Evolutionary conservation across 2,329 filamentous ascomycete genomes (phyloP), one percentile per base, ranked within the genome.

Genomic region (Pezicula radicicola): DNA sequence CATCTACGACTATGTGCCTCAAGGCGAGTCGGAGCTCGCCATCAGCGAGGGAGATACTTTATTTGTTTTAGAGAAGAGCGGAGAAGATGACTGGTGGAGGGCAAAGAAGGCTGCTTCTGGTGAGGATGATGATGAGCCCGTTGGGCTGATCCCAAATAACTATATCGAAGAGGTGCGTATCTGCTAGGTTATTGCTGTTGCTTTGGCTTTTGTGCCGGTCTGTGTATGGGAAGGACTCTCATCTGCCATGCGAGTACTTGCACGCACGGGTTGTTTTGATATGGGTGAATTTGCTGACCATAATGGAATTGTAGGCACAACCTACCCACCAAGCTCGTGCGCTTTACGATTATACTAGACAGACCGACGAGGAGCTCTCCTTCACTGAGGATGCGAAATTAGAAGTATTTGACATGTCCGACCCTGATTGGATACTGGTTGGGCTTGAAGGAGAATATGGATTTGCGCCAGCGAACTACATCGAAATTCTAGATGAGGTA

Each of bases 341-440:
- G n/a, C 81, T 97, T n/a, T 99, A 93, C 75, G 94, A 99, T 70
- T 99, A 99, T 70, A 89, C 89, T 47, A 84, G 93, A 63, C 94
- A 99, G 74, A 99, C 94, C 21, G 94, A 99, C 66, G 94, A 99
- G 72, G 94, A 99, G 72, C 78, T 99, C 9, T 97, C 93, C 21
- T 97, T 99, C 68, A 82, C 89, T 46, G 94, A 99, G 74, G 92
- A 96, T 67, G 85, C 88, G 39, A 73, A 83, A 42, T 79, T 99
- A 46, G 77, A 88, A 55, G 89, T 99, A 45, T 97, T 89, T 72
- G 94, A 99, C 70, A 86, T 80, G 9, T 88, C 91, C 5, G 94
- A 99, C 69, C 90, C 91, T 13, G 94, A 99, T 72, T 99, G 94
- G 94, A 96, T 94, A 56, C 76, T 99, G 46, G 93, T 96, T 28